Percentiles rank a stretch among this genome's conserved stretches.
These are phyloP conservation scores for Eragrostis nindensis DNA, from an alignment of 176 grass and related monocot species.

Conservation along the genomic window DNA sequence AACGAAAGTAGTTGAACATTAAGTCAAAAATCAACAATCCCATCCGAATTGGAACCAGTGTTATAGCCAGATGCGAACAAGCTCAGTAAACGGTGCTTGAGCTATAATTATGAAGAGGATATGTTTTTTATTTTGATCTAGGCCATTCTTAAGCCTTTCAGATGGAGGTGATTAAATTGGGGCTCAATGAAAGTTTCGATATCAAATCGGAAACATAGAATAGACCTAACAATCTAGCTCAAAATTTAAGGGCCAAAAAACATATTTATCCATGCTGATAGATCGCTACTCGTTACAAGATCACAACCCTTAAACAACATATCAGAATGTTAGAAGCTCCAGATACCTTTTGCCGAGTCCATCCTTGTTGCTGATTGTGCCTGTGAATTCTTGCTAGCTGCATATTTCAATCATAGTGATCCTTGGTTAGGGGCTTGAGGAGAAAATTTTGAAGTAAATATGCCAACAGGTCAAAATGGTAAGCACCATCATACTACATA, in stretches of 20 bases:
- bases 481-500: background rate
- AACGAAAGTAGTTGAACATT: background rate
- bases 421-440: background rate
- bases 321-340: conserved; percentile 6
- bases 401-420: conserved; percentile 4
- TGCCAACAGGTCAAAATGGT: background rate
- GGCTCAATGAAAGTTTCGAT: background rate
- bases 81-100: background rate
- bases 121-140: background rate
- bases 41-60: background rate
- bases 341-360: conserved; percentile 97
- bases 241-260: background rate
- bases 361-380: conserved; percentile 74
- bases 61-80: background rate
- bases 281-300: conserved; percentile 9
- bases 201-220: background rate
- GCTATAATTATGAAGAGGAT: conserved; percentile 2
- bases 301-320: conserved; percentile 1
- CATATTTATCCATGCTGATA: conserved; percentile 15
- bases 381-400: conserved; percentile 93
- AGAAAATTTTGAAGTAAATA: background rate
- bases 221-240: background rate
- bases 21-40: background rate
- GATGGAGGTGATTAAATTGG: background rate
- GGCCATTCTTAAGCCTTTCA: background rate